Conservation (phyloP, 257 asterid genomes). For the Gentiana macrophylla region DNA sequence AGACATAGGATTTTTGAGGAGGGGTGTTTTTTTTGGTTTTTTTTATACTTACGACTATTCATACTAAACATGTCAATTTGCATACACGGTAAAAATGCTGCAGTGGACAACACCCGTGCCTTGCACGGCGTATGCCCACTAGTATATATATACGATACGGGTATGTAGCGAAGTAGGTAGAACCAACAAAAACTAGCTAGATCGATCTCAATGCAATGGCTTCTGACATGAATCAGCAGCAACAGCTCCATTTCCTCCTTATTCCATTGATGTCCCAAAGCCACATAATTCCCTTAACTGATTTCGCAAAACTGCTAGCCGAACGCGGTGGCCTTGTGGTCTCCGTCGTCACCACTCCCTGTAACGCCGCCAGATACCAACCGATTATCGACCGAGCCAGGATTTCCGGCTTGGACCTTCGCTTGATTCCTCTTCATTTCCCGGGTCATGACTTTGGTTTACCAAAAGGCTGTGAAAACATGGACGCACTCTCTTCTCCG, state of each 20-base stretch:
- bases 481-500: conserved; percentile 58
- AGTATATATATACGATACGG: too few relatives aligned
- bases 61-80: too few relatives aligned
- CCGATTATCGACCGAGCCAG: conserved; percentile 31
- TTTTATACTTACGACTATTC: too few relatives aligned
- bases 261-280: conserved; percentile 24
- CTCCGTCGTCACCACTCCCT: conserved; percentile 46
- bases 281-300: conserved; percentile 23
- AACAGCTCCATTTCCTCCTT: conserved; percentile 22
- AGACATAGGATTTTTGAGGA: too few relatives aligned
- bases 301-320: conserved; percentile 21
- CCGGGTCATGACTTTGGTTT: conserved; percentile 51
- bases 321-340: conserved; percentile 39
- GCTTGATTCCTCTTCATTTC: conserved; percentile 42
- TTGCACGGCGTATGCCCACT: too few relatives aligned
- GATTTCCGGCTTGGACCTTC: conserved; percentile 27
- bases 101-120: too few relatives aligned
- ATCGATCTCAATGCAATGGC: too few relatives aligned
- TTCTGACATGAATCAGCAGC: too few relatives aligned
- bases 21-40: too few relatives aligned
- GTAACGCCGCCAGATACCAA: conserved; percentile 36
- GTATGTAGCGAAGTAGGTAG: too few relatives aligned
- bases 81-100: too few relatives aligned
- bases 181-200: too few relatives aligned
- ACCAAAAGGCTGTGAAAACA: conserved; percentile 61